These are phyloP conservation scores for Erodium trifolium DNA, from an alignment of 441 rosid species.

Conservation along the genomic window DNA sequence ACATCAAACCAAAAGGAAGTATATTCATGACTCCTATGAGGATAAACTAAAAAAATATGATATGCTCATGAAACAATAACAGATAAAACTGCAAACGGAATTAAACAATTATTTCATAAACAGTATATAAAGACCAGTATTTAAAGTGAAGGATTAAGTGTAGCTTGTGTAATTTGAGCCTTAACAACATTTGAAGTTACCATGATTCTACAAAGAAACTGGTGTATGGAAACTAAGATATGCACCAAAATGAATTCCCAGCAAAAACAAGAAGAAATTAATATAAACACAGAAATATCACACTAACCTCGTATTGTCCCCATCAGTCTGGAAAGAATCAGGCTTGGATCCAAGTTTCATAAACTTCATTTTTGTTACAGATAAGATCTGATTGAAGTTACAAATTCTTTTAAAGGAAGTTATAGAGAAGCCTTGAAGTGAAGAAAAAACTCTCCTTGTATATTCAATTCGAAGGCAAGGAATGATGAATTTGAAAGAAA, in stretches of 20 bases:
- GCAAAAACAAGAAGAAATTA: background rate
- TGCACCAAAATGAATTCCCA: background rate
- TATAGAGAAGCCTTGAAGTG: background rate
- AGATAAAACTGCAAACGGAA: too few species aligned
- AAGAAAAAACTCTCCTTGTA: background rate
- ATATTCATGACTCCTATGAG: too few species aligned
- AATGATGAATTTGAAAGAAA: too few species aligned
- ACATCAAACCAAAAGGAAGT: too few species aligned
- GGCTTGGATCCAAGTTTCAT: conserved; percentile 93
- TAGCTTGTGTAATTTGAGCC: background rate
- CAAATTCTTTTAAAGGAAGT: background rate
- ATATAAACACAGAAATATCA: conserved; percentile 12
- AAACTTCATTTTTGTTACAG: conserved; percentile 62
- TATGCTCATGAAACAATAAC: too few species aligned
- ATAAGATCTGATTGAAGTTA: conserved; percentile 9
- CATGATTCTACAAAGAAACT: background rate
- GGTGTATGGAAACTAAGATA: conserved; percentile 4
- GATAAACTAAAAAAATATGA: too few species aligned
- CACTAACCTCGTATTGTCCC: conserved; percentile 50
- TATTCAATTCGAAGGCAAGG: background rate
- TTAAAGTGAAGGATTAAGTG: too few species aligned
- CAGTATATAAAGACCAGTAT: too few species aligned
- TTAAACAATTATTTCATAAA: too few species aligned
- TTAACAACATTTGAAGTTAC: background rate
- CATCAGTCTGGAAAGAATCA: conserved; percentile 57